phyloP scores from a whole-genome alignment of 164 flowering plant species.

The Platanus orientalis region DNA sequence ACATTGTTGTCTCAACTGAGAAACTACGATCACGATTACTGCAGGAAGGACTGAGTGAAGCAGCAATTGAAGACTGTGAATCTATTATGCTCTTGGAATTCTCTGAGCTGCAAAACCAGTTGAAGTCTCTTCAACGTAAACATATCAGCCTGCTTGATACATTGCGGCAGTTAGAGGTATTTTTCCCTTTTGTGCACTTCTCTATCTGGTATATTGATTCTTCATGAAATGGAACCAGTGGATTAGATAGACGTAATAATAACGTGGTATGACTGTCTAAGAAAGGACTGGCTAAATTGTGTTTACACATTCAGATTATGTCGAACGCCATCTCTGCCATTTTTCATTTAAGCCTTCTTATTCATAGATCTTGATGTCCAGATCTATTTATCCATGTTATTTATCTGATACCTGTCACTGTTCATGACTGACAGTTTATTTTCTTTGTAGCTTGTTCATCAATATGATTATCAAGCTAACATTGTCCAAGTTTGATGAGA shows the following conservation, averaged over 20 bases:
- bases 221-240: neutral
- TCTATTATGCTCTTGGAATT: constrained; percentile 75
- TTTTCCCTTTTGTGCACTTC: constrained; percentile 4
- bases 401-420: too few species aligned
- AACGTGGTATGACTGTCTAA: too few species aligned
- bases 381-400: too few species aligned
- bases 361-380: too few species aligned
- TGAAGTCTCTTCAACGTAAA: constrained; percentile 67
- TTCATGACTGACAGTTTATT: too few species aligned
- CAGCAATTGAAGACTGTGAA: constrained; percentile 74
- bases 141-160: constrained; percentile 71
- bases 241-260: too few species aligned
- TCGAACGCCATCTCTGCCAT: neutral
- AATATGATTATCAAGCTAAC: too few species aligned
- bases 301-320: neutral
- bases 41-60: constrained; percentile 75
- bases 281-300: neutral
- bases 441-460: too few species aligned
- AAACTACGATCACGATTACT: constrained; percentile 57
- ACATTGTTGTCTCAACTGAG: constrained; percentile 80
- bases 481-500: too few species aligned
- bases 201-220: neutral
- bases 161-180: constrained; percentile 85
- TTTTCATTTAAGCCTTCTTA: neutral
- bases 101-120: constrained; percentile 65